phyloP scores from a whole-genome alignment of 768 basidiomycete species.

The Lyophyllum semitale region DNA sequence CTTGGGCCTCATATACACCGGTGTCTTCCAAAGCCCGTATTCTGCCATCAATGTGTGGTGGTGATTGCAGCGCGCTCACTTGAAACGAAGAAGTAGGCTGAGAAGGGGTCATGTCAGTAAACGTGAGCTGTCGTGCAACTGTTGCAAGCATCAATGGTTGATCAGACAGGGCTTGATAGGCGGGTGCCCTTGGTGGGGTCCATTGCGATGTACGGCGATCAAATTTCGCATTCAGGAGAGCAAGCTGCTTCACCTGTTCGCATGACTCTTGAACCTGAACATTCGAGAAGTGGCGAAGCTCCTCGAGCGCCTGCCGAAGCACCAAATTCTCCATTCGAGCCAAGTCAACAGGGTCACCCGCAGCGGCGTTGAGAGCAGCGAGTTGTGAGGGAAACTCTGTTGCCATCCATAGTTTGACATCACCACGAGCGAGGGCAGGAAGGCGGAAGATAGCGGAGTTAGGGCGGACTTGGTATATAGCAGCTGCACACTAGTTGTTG shows the following conservation, averaged over 20 bases:
- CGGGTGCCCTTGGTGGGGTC: neutral
- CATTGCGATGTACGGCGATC: neutral
- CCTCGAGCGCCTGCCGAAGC: neutral
- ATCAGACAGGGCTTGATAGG: neutral
- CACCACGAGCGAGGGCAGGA: conserved; percentile 6
- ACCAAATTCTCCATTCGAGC: neutral
- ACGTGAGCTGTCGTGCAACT: neutral
- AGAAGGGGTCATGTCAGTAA: neutral
- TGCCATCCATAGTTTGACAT: conserved; percentile 14
- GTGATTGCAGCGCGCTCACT: neutral
- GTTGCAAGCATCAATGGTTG: neutral
- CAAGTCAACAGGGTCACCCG: neutral
- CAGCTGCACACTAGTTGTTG: conserved; percentile 2
- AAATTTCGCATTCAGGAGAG: neutral
- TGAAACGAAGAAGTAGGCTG: neutral
- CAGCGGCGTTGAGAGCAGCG: neutral
- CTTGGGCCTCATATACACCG: neutral
- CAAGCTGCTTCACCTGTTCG: neutral
- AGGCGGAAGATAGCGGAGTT: conserved; percentile 14
- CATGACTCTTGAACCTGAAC: neutral
- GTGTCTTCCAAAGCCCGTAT: neutral
- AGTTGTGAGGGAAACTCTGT: conserved; percentile 4
- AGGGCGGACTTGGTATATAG: conserved; percentile 10
- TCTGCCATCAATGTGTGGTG: neutral
- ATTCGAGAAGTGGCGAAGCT: neutral